Conservation (phyloP, 139 green algal genomes). For the Bryopsis sp. region DNA sequence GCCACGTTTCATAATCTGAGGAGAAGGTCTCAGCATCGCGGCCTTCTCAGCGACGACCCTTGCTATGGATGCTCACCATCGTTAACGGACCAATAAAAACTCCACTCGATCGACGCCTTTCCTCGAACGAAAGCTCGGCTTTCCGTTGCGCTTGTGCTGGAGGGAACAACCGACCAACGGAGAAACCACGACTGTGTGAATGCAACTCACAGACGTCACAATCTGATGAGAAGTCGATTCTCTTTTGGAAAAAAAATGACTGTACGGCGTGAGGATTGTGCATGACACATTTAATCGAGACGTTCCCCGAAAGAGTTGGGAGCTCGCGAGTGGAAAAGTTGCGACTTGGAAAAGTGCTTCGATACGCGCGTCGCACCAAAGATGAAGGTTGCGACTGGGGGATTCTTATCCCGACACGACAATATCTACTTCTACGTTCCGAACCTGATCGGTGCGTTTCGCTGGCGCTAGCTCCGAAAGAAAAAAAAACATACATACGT, state of each 20-base stretch:
- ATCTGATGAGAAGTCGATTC: background rate
- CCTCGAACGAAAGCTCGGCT: no score
- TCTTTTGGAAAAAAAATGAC: background rate
- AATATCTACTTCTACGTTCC: conserved; percentile 69
- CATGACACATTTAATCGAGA: background rate
- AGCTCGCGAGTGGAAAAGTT: background rate
- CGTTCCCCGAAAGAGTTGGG: background rate
- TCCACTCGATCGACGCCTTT: no score
- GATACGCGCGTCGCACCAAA: background rate
- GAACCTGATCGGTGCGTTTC: conserved; percentile 73
- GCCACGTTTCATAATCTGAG: no score
- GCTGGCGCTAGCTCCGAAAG: no score
- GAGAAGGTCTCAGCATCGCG: no score
- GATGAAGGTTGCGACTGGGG: background rate
- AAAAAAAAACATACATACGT: no score
- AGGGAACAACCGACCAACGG: no score
- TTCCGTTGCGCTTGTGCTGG: no score
- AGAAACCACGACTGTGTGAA: no score
- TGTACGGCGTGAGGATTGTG: background rate
- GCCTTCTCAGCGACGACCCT: no score
- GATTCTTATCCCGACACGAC: conserved; percentile 57
- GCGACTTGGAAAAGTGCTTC: background rate
- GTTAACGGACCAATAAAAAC: no score
- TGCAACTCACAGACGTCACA: background rate
- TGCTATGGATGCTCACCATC: no score